Conservation (phyloP, 257 asterid genomes). For the Henckelia pumila region DNA sequence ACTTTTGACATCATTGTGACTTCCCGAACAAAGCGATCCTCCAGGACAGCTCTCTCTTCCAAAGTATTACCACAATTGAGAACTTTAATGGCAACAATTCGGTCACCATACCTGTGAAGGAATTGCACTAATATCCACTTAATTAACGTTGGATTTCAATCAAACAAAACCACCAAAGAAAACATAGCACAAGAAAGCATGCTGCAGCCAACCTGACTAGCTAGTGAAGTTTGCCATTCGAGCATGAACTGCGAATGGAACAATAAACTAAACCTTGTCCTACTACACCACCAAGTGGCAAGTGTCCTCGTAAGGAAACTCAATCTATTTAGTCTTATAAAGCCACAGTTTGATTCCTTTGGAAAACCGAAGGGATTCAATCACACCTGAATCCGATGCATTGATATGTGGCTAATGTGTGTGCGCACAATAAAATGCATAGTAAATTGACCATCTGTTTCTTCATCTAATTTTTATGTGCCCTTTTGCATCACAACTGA, state of each 20-base stretch:
- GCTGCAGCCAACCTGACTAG: slow-evolving; percentile 9
- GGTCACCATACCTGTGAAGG: slow-evolving; percentile 68
- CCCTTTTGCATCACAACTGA: slow-evolving; percentile 9
- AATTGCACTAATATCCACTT: neutral
- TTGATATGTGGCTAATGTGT: neutral
- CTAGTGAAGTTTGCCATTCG: slow-evolving; percentile 7
- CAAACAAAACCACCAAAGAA: slow-evolving; percentile 20
- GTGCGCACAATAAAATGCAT: neutral
- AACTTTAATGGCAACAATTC: slow-evolving; percentile 88
- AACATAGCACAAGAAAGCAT: slow-evolving; percentile 7
- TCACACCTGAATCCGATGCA: neutral
- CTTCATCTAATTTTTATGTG: neutral
- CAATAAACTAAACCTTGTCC: neutral
- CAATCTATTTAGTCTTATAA: neutral
- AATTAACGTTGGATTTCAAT: slow-evolving; percentile 8
- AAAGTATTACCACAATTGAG: slow-evolving; percentile 70
- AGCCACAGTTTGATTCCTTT: neutral
- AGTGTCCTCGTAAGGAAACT: neutral
- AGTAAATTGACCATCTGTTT: neutral
- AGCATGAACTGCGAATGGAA: neutral
- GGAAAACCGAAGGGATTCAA: neutral
- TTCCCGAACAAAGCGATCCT: slow-evolving; percentile 85
- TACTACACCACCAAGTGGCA: neutral
- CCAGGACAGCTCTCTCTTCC: slow-evolving; percentile 67
- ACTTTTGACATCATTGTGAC: slow-evolving; percentile 93